Conservation (phyloP, 2,329 filamentous ascomycete genomes). For the Trichoderma sp. region DNA sequence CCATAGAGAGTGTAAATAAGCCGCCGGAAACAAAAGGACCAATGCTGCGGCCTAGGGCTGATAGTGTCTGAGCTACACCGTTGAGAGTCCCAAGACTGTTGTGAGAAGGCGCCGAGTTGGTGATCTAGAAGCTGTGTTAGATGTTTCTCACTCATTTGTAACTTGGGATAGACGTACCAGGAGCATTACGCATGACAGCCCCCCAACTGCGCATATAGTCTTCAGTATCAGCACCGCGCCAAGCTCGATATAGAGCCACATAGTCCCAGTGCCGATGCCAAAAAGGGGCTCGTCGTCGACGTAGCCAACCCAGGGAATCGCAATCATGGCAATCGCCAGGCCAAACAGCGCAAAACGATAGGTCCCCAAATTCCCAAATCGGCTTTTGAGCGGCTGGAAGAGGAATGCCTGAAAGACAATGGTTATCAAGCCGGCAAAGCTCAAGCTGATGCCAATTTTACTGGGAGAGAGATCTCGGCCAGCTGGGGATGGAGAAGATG, state of each 20-base stretch:
- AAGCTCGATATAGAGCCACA: constrained; percentile 80
- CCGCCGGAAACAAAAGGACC: constrained; percentile 88
- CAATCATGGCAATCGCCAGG: constrained; percentile 77
- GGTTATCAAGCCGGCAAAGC: constrained; percentile 80
- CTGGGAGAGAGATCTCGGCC: constrained; percentile 76
- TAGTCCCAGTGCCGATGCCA: constrained; percentile 63
- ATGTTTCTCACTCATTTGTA: neutral
- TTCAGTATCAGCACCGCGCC: constrained; percentile 81
- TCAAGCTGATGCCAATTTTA: constrained; percentile 84
- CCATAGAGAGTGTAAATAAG: constrained; percentile 78
- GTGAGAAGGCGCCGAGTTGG: constrained; percentile 86
- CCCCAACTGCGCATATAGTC: constrained; percentile 86
- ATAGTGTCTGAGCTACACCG: constrained; percentile 90
- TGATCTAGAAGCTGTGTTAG: constrained; percentile 64
- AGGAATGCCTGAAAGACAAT: constrained; percentile 88
- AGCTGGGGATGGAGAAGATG: constrained; percentile 71
- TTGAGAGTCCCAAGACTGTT: constrained; percentile 88
- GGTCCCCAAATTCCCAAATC: constrained; percentile 81
- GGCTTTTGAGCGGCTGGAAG: constrained; percentile 77
- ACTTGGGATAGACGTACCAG: constrained; percentile 60
- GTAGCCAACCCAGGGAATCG: constrained; percentile 91
- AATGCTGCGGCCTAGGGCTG: constrained; percentile 83
- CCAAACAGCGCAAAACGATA: constrained; percentile 80
- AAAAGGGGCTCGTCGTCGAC: constrained; percentile 60
- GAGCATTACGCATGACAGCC: constrained; percentile 84